Conservation (phyloP, 2,329 filamentous ascomycete genomes). For the Alternaria gaisen region DNA sequence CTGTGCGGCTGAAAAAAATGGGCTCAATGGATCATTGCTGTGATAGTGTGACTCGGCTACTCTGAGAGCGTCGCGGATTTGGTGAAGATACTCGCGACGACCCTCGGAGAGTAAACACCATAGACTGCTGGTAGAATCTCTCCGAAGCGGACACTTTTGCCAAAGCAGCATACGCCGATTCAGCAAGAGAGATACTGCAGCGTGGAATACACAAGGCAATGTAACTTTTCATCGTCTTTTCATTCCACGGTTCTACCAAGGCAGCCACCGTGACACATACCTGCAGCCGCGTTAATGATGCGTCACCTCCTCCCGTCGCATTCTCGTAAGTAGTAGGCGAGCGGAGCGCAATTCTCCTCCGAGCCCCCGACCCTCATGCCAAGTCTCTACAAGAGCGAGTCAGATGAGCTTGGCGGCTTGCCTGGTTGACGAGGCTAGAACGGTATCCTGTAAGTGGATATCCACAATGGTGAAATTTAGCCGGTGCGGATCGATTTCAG, state of each 20-base stretch:
- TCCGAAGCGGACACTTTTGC: neutral
- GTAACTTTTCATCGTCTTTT: neutral
- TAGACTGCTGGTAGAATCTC: neutral
- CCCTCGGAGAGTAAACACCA: neutral
- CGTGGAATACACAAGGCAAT: neutral
- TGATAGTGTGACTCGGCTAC: neutral
- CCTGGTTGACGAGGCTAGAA: neutral
- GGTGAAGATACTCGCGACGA: neutral
- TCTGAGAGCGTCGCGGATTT: neutral
- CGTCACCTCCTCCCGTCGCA: slow-evolving; percentile 3
- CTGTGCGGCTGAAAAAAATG: neutral
- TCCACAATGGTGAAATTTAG: slow-evolving; percentile 4
- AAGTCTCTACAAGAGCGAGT: slow-evolving; percentile 1
- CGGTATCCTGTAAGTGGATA: neutral
- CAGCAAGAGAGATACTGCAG: neutral
- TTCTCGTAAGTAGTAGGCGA: slow-evolving; percentile 2
- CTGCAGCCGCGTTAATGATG: neutral
- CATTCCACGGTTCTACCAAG: neutral
- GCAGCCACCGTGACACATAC: neutral
- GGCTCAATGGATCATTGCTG: neutral
- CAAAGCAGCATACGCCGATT: neutral
- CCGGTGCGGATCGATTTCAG: neutral
- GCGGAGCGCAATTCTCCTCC: slow-evolving; percentile 8
- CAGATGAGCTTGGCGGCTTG: slow-evolving; percentile 1
- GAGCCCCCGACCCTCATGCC: slow-evolving; percentile 8